These are phyloP conservation scores for Coemansia furcata DNA, from an alignment of 192 early-diverging fungal genomes.

Conservation along the genomic window DNA sequence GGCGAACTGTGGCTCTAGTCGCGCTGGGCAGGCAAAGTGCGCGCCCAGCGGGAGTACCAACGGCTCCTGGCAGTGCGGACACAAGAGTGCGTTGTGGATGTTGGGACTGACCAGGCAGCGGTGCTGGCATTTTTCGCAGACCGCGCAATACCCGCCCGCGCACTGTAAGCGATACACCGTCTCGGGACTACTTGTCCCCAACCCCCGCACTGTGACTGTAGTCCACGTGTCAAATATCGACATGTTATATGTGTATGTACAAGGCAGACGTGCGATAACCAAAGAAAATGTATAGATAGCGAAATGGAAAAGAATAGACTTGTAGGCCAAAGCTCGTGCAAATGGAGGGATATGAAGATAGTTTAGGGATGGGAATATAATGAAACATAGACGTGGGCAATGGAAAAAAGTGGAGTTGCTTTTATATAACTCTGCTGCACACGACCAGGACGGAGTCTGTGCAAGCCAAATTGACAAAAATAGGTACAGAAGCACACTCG, in stretches of 20 bases:
- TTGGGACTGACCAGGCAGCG: constrained; percentile 39
- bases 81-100: constrained; percentile 27
- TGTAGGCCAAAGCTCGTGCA: background rate
- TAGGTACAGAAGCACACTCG: too few relatives aligned
- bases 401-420: background rate
- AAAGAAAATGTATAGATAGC: background rate
- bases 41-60: constrained; percentile 40
- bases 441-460: background rate
- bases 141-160: constrained; percentile 28
- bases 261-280: background rate
- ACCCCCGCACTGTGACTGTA: constrained; percentile 5
- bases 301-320: background rate
- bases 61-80: constrained; percentile 33
- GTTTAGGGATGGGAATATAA: background rate
- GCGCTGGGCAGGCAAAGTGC: constrained; percentile 45
- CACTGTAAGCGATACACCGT: constrained; percentile 22
- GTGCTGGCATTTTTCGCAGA: constrained; percentile 39
- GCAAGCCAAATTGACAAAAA: background rate
- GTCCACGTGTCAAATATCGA: constrained; percentile 19
- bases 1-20: constrained; percentile 36
- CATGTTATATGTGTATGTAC: constrained; percentile 5
- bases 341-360: background rate
- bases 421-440: background rate
- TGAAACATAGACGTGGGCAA: background rate
- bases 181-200: constrained; percentile 10